Evolutionary conservation across 768 basidiomycete genomes (phyloP).

Genomic region (Suillus subalutaceus): DNA sequence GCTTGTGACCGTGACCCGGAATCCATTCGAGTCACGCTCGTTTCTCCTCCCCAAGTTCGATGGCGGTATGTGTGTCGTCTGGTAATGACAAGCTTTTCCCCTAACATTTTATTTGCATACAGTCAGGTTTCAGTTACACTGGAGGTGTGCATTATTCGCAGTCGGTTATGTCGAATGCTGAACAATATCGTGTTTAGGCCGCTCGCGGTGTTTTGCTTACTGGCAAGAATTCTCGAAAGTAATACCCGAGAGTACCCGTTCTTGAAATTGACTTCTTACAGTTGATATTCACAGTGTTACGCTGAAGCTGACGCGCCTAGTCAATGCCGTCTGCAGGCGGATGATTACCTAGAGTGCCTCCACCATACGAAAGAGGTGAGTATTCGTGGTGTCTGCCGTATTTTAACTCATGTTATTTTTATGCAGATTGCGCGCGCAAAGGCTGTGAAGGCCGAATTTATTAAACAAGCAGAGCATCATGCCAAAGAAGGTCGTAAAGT

Average conservation of each 20-base stretch:
- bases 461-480: conserved; percentile 64
- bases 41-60: conserved; percentile 21
- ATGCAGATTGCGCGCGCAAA: conserved; percentile 65
- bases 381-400: conserved; percentile 5
- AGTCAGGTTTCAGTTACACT: conserved; percentile 70
- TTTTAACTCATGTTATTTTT: conserved; percentile 4
- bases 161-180: not conserved
- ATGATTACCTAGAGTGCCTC: conserved; percentile 92
- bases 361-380: conserved; percentile 88
- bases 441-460: conserved; percentile 69
- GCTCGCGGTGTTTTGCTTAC: conserved; percentile 84
- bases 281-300: conserved; percentile 65
- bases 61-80: conserved; percentile 39
- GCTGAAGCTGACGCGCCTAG: conserved; percentile 73
- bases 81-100: not conserved
- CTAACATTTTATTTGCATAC: conserved; percentile 17
- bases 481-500: conserved; percentile 72
- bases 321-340: conserved; percentile 70
- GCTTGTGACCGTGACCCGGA: conserved; percentile 18
- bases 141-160: conserved; percentile 48
- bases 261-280: conserved; percentile 15
- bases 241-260: not conserved
- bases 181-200: conserved; percentile 48
- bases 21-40: conserved; percentile 22
- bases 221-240: conserved; percentile 92